Percentiles rank a stretch among this genome's conserved stretches.
These are phyloP conservation scores for Stemphylium vesicarium DNA, from an alignment of 2,329 filamentous ascomycete species.

Conservation along the genomic window DNA sequence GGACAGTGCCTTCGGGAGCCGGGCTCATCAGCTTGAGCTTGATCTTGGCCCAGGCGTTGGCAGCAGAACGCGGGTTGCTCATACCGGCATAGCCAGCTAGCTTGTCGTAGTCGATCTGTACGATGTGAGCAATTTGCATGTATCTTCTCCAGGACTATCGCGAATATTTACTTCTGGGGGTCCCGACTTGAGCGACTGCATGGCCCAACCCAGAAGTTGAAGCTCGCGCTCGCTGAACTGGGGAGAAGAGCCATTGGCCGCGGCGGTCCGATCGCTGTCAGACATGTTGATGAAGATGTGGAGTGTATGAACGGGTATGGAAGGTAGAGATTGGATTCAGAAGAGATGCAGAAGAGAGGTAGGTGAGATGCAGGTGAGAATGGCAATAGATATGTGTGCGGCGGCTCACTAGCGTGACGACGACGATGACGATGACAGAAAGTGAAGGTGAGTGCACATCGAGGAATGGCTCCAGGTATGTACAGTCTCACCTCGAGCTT, in stretches of 20 bases:
- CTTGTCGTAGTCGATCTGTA: conserved; percentile 47
- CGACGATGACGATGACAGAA: not conserved
- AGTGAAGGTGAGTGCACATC: conserved; percentile 22
- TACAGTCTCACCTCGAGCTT: too few species aligned
- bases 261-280: conserved; percentile 24
- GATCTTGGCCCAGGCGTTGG: conserved; percentile 48
- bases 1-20: conserved; percentile 11
- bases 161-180: conserved; percentile 38
- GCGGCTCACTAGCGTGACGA: conserved; percentile 6
- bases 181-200: conserved; percentile 47
- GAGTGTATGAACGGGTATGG: not conserved
- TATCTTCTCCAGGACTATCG: too few species aligned
- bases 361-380: not conserved
- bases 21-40: conserved; percentile 37
- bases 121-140: conserved; percentile 8
- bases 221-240: conserved; percentile 46
- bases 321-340: not conserved
- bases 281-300: conserved; percentile 29
- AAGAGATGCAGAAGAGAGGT: conserved; percentile 1
- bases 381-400: not conserved
- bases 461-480: too few species aligned
- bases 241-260: conserved; percentile 11
- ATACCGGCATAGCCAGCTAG: conserved; percentile 45
- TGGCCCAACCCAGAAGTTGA: conserved; percentile 44
- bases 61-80: conserved; percentile 46